Base-by-base conservation (phyloP, 2,329 filamentous ascomycete species). In the Penicillium hordei region DNA sequence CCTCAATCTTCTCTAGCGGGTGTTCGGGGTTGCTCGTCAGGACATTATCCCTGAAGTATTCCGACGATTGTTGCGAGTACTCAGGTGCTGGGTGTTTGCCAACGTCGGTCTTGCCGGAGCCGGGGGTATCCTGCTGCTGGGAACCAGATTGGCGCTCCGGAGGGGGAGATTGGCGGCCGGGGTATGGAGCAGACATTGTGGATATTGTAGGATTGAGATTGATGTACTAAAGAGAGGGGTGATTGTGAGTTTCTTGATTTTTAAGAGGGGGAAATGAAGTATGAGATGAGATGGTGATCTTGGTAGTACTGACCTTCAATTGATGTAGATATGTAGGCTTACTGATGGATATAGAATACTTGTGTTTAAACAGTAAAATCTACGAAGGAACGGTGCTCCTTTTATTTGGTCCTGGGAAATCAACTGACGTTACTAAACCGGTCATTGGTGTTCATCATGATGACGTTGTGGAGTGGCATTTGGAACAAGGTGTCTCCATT, bases 81-180 rank as follows among this genome's bases (percentile, higher is more conserved):
- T 60, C 59, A 5, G 61, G 48, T 17, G 48, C 52, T 2, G 53
- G 60, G 13, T 52, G 56, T 4, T 9, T 29, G 23, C 39, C 78
- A 62, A 86, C 78, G 66, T 83, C 79, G 48, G 83, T 83, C 65
- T 86, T 81, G 56, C 86, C 84, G 0, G 80, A 77, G n/a, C 75
- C 83, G 2, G 86, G 81, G 13, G 82, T 70, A 8, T 83, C 84
- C 62, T 84, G 78, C 58, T 85, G 76, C 78, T 94, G 90, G 55
- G 79, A 76, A 59, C 84, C 87, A 38, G 81, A 78, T 76, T 91
- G 89, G 65, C 74, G 72, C 78, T 90, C 86, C 29, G 90, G 89
- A 52, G 86, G 79, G 61, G 91, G 92, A 33, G 91, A 96, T 77
- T 96, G 84, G 71, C 87, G 87, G 73, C 90, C 89, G 76, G 83